Evolutionary conservation across 2,329 filamentous ascomycete genomes (phyloP), one percentile per base, ranked within the genome.

Genomic region (Ciborinia camelliae): DNA sequence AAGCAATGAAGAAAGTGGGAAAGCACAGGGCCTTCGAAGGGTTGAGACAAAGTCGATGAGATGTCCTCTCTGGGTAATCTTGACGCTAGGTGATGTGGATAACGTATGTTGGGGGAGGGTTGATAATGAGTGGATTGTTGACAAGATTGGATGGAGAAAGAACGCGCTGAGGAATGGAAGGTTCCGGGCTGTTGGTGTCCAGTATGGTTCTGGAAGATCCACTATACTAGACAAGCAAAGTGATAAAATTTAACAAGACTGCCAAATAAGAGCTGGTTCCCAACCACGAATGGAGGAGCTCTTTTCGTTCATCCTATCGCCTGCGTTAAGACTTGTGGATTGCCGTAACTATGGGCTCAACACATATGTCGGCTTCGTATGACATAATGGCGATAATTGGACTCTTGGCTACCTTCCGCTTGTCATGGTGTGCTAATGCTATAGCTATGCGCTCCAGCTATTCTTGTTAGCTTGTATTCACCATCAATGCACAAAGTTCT

Each of bases 61-160:
- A 71, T 35, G 67, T 65, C 2, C 68, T 68, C 0, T 66, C 67
- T 1, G 68, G 68, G 48, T 67, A 71, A 43, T 72, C 69, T 23
- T 66, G 62, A 30, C 69, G 66, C 26, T 67, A 65, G 6, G 67
- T 69, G 23, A 73, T 47, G 51, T 73, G 69, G 30, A 73, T 70
- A 18, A 67, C 67, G 54, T 70, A 73, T 9, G 67, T 66, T 26
- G 67, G 67, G 12, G 26, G 26, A 4, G 23, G 54, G 20, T 65
- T 39, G 0, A 59, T 35, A 3, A 53, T 70, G 32, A 71, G 59
- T 7, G 70, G 70, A 39, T 72, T 73, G 30, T 71, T 69, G 52
- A 64, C 51, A 15, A 71, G 63, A 26, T 65, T 65, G 51, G 70
- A 68, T 10, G 43, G 53, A 1, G 68, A 67, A n/a, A 70, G 65